phyloP scores from a whole-genome alignment of 2,329 filamentous ascomycete species.

The Hymenoscyphus linearis region DNA sequence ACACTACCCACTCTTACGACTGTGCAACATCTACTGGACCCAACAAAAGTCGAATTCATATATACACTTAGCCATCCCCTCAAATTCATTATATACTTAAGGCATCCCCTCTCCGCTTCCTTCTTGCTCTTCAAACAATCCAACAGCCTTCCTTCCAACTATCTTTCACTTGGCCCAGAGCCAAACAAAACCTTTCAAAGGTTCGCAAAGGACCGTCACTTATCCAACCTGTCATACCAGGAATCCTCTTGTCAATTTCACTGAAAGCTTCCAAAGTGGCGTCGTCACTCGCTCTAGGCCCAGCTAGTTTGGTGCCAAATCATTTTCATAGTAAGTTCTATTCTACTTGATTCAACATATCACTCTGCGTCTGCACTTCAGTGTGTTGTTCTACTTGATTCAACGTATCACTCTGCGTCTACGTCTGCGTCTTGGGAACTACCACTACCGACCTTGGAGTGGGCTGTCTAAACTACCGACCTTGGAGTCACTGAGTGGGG shows the following conservation, averaged over 20 bases:
- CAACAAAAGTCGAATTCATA: no score
- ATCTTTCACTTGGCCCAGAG: not conserved
- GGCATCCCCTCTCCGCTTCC: not conserved
- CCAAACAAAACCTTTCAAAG: not conserved
- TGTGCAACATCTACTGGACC: no score
- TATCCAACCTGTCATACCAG: not conserved
- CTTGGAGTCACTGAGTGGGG: no score
- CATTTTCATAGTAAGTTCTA: not conserved
- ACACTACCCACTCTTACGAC: not conserved
- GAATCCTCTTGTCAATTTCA: not conserved
- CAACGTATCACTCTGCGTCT: no score
- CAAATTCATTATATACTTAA: no score
- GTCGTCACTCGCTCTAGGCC: not conserved
- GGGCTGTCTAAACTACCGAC: no score
- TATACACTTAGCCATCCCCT: not conserved
- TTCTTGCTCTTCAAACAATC: not conserved
- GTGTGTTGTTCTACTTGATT: no score
- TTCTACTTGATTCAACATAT: no score
- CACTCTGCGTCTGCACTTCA: no score
- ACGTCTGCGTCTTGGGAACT: no score
- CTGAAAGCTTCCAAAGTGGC: not conserved
- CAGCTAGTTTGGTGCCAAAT: not conserved
- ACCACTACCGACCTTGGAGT: no score
- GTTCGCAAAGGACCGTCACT: not conserved
- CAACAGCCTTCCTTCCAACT: not conserved